These are phyloP conservation scores for Sugiyamaella floridensis DNA, from an alignment of 805 yeast genomes.

Conservation along the genomic window DNA sequence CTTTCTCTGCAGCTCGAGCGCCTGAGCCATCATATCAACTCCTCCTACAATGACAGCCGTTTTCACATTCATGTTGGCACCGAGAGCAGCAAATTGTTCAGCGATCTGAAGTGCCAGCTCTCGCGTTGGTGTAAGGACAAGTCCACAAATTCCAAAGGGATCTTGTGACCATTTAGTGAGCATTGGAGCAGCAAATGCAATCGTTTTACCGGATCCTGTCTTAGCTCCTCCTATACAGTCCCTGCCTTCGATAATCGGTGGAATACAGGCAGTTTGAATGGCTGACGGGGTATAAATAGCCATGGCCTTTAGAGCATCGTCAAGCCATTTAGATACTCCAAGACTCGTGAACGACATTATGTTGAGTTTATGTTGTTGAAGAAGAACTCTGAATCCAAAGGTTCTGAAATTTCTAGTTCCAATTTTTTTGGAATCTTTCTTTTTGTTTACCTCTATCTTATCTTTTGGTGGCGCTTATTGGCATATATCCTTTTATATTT, in stretches of 20 bases:
- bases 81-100: constrained; percentile 90
- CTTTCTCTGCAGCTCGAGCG: constrained; percentile 66
- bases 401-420: not conserved
- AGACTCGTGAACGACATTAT: constrained; percentile 44
- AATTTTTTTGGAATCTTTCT: not conserved
- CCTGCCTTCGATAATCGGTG: constrained; percentile 63
- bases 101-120: constrained; percentile 96
- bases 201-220: constrained; percentile 96
- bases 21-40: constrained; percentile 84
- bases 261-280: constrained; percentile 85
- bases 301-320: constrained; percentile 75
- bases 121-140: constrained; percentile 79
- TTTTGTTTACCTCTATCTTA: not conserved
- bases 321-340: constrained; percentile 83
- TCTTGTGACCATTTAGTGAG: constrained; percentile 90
- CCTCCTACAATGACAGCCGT: constrained; percentile 91
- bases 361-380: not conserved
- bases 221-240: constrained; percentile 98
- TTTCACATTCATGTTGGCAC: constrained; percentile 79
- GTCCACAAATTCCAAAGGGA: constrained; percentile 87
- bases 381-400: not conserved
- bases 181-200: constrained; percentile 98
- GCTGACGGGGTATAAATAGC: constrained; percentile 75
- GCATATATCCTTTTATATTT: not conserved
- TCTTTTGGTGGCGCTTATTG: not conserved